Conservation (phyloP, 352 stramenopile genomes). For the Phytophthora meadii region DNA sequence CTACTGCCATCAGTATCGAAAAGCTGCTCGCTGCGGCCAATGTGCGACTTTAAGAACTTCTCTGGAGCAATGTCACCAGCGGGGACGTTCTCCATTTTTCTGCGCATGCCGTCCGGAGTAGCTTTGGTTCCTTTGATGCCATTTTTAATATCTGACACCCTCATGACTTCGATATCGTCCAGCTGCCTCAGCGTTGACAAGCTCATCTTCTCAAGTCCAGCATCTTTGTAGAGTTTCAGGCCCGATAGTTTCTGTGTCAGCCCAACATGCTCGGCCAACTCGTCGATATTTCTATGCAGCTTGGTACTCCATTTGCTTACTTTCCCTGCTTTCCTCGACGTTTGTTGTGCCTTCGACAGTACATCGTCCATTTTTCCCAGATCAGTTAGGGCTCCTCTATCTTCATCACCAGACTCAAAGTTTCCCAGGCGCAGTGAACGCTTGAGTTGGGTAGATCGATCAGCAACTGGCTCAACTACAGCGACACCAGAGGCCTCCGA, state of each 20-base stretch:
- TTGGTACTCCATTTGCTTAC: no score
- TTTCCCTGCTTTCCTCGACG: no score
- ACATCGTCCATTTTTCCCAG: not conserved
- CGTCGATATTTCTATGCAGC: not conserved
- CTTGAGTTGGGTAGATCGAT: no score
- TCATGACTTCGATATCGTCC: not conserved
- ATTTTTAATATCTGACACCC: conserved; percentile 4
- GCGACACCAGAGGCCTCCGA: no score
- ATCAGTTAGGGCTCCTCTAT: not conserved
- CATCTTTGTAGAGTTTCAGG: not conserved
- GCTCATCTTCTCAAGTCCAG: not conserved
- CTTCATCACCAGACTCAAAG: no score
- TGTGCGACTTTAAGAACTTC: not conserved
- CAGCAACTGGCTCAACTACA: no score
- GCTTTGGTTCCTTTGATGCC: conserved; percentile 1
- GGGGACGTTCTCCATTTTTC: conserved; percentile 2
- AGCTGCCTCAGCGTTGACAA: not conserved
- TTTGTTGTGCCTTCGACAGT: not conserved
- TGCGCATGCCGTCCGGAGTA: not conserved
- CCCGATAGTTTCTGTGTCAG: not conserved
- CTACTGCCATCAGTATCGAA: not conserved
- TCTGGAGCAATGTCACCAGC: not conserved
- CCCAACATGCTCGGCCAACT: not conserved
- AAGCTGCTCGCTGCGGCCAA: not conserved
- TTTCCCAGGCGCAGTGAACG: no score